Percentiles rank a stretch among this genome's conserved stretches.
These are phyloP conservation scores for Alopecurus myosuroides DNA, from an alignment of 176 grass and related monocot genomes.

Conservation along the genomic window DNA sequence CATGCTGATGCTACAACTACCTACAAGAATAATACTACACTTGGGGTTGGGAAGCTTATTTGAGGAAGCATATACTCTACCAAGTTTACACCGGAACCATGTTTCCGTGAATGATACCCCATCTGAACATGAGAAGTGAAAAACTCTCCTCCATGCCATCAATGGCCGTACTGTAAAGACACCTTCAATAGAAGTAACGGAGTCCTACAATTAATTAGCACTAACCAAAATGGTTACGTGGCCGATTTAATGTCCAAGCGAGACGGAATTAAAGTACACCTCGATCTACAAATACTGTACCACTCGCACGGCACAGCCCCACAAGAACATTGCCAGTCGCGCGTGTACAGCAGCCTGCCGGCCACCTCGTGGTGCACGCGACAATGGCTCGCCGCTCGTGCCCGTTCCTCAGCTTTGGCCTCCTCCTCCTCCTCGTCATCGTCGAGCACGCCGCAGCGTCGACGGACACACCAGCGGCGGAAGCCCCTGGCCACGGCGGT, in stretches of 20 bases:
- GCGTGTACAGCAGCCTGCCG: no score
- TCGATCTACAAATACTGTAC: background rate
- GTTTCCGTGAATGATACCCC: no score
- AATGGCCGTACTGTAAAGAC: background rate
- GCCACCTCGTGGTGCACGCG: background rate
- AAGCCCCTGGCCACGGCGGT: background rate
- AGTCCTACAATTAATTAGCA: background rate
- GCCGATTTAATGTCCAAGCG: background rate
- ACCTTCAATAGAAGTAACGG: background rate
- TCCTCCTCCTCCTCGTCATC: background rate
- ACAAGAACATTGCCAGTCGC: background rate
- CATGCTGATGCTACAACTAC: no score
- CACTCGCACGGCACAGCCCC: background rate
- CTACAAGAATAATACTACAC: no score
- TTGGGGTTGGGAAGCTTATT: no score
- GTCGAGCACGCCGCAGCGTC: background rate
- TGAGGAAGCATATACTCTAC: no score
- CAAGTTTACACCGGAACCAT: no score
- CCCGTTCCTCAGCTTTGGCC: background rate
- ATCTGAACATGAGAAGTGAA: no score
- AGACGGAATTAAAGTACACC: background rate
- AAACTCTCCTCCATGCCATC: no score
- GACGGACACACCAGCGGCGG: background rate
- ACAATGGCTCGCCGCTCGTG: background rate
- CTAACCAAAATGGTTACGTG: background rate